Conservation (phyloP, 257 asterid species). For the Hygrophila difformis region DNA sequence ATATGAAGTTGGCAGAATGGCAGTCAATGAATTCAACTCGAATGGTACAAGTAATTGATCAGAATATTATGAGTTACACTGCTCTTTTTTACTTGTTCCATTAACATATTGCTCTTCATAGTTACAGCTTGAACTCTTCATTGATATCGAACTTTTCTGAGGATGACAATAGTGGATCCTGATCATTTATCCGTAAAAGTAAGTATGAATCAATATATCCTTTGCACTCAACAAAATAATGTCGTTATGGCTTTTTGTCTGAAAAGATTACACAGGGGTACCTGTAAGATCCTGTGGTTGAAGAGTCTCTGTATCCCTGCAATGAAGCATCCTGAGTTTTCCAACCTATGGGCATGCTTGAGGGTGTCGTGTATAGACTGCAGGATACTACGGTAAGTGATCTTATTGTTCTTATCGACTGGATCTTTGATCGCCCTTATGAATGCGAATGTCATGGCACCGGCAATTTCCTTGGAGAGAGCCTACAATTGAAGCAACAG, state of each 20-base stretch:
- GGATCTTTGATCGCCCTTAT: slow-evolving; percentile 39
- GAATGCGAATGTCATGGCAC: slow-evolving; percentile 64
- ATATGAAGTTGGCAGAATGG: not conserved
- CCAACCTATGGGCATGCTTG: slow-evolving; percentile 28
- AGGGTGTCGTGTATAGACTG: slow-evolving; percentile 33
- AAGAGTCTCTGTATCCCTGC: slow-evolving; percentile 29
- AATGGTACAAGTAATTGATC: not conserved
- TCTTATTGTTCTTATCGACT: not conserved
- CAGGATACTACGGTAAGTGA: slow-evolving; percentile 40
- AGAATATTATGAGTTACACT: not conserved
- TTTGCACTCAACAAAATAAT: too few species aligned
- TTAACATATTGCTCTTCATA: not conserved
- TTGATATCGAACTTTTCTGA: slow-evolving; percentile 28
- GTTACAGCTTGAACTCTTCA: slow-evolving; percentile 34
- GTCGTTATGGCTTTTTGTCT: too few species aligned
- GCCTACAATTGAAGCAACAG: slow-evolving; percentile 28
- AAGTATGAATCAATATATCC: too few species aligned
- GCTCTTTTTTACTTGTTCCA: not conserved
- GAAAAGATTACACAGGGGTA: slow-evolving; percentile 12
- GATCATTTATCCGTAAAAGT: not conserved
- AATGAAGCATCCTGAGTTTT: slow-evolving; percentile 20
- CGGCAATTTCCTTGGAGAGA: slow-evolving; percentile 36
- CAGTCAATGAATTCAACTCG: not conserved
- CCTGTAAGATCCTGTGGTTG: slow-evolving; percentile 59
- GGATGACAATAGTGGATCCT: slow-evolving; percentile 58